Conservation (phyloP, 2,329 filamentous ascomycete genomes). For the Parafenestella ontariensis region DNA sequence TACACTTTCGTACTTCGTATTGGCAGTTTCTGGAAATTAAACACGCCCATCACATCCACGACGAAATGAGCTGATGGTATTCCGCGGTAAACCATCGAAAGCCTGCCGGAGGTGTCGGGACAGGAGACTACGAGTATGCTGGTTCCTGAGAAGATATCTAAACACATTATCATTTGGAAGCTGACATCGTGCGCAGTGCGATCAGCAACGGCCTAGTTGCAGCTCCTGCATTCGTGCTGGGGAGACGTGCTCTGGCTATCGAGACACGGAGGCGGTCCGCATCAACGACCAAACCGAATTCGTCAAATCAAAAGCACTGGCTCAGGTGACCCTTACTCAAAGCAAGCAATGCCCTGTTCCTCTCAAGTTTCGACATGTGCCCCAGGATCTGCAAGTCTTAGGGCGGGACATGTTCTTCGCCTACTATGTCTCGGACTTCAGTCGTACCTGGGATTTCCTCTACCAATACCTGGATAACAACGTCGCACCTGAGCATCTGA, state of each 20-base stretch:
- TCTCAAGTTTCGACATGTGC: slow-evolving; percentile 14
- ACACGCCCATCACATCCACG: not conserved
- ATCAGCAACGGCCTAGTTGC: slow-evolving; percentile 29
- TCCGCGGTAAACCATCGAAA: slow-evolving; percentile 28
- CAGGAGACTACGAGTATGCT: slow-evolving; percentile 18
- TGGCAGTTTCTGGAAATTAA: not conserved
- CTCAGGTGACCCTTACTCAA: slow-evolving; percentile 1
- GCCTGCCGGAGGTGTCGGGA: slow-evolving; percentile 27
- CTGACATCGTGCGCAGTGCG: slow-evolving; percentile 24
- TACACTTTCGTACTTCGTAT: not conserved
- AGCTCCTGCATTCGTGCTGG: slow-evolving; percentile 29
- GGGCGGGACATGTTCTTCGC: slow-evolving; percentile 34
- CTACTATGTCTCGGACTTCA: slow-evolving; percentile 35
- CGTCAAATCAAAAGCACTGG: slow-evolving; percentile 20
- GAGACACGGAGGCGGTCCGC: slow-evolving; percentile 29
- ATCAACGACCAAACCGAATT: slow-evolving; percentile 33
- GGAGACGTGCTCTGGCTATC: slow-evolving; percentile 30
- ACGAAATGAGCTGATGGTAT: slow-evolving; percentile 10
- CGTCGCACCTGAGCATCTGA: slow-evolving; percentile 26
- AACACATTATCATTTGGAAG: not conserved
- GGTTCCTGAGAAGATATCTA: not conserved
- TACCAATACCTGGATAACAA: slow-evolving; percentile 19
- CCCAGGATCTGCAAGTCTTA: slow-evolving; percentile 23
- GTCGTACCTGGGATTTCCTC: slow-evolving; percentile 32
- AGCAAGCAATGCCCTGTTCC: not conserved